Percentiles rank a stretch among this genome's conserved stretches.
Conservation (phyloP, 768 basidiomycete species). For the Lepiota venenata region DNA sequence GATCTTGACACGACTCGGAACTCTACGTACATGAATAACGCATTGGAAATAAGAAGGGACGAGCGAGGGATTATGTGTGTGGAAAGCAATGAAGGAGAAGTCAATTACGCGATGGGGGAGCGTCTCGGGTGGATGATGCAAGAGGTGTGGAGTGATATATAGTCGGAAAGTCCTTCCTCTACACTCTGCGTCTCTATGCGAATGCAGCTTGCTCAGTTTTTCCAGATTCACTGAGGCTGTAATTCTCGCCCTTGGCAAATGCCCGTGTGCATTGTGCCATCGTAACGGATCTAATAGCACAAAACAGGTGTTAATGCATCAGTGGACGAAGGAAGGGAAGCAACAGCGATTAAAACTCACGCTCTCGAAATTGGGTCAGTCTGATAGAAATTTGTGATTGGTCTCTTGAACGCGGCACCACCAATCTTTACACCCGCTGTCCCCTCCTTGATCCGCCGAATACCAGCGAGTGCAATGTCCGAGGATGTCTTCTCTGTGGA, state of each 20-base stretch:
- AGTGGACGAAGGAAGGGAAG: neutral
- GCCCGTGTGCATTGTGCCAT: constrained; percentile 94
- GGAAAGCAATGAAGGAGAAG: too few relatives aligned
- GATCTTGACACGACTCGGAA: too few relatives aligned
- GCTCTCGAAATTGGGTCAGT: constrained; percentile 95
- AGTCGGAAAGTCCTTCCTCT: constrained; percentile 6
- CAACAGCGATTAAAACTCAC: constrained; percentile 42
- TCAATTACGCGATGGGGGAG: neutral
- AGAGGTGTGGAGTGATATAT: constrained; percentile 1
- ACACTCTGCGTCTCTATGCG: constrained; percentile 24
- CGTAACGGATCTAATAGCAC: constrained; percentile 68
- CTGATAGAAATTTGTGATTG: constrained; percentile 92
- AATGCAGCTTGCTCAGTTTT: constrained; percentile 44
- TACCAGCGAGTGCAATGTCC: constrained; percentile 68
- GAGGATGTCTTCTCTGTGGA: constrained; percentile 70
- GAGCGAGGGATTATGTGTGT: too few relatives aligned
- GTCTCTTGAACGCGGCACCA: constrained; percentile 67
- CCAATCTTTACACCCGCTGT: constrained; percentile 54
- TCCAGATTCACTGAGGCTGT: constrained; percentile 48
- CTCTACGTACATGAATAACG: too few relatives aligned
- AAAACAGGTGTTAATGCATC: neutral
- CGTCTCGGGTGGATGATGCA: neutral
- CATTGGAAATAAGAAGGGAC: too few relatives aligned
- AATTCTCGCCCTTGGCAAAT: constrained; percentile 74
- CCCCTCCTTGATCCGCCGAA: constrained; percentile 51